A percentile compares a stretch with the other conserved stretches of the same genome.
Conservation (phyloP, 495 filamentous ascomycete genomes). For the Aspergillus bertholletiae region DNA sequence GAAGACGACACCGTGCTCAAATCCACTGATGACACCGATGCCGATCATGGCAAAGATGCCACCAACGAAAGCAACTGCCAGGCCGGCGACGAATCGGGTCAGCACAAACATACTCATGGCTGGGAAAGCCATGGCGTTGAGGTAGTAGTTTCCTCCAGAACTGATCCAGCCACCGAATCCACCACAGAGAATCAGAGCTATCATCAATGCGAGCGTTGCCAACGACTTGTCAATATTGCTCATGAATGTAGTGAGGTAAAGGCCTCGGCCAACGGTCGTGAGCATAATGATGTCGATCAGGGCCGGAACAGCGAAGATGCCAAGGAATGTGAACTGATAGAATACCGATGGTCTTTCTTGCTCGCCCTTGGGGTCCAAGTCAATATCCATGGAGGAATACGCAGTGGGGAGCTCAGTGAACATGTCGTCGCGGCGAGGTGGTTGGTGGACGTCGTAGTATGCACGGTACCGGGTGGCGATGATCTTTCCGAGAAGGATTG, state of each 20-base stretch:
- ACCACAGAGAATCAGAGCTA: conserved; percentile 52
- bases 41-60: conserved; percentile 49
- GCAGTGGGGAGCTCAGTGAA: conserved; percentile 48
- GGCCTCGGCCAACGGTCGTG: conserved; percentile 52
- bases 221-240: conserved; percentile 41
- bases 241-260: conserved; percentile 58
- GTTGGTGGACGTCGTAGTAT: conserved; percentile 46
- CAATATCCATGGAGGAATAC: conserved; percentile 52
- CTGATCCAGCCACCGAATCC: conserved; percentile 58
- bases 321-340: conserved; percentile 53
- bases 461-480: conserved; percentile 48
- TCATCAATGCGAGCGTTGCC: conserved; percentile 55
- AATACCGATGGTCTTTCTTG: conserved; percentile 36
- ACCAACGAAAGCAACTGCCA: conserved; percentile 48
- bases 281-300: conserved; percentile 57
- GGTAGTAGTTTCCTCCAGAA: conserved; percentile 56
- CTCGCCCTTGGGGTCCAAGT: conserved; percentile 45
- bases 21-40: conserved; percentile 34
- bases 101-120: conserved; percentile 60
- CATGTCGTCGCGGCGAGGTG: conserved; percentile 49
- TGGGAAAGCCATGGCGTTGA: conserved; percentile 56
- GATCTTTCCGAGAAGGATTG: conserved; percentile 52
- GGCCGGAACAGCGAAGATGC: conserved; percentile 59
- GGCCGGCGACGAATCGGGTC: conserved; percentile 54
- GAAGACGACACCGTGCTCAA: conserved; percentile 45